These are phyloP conservation scores for Plicaturopsis crispa DNA, from an alignment of 768 basidiomycete genomes.

Conservation along the genomic window DNA sequence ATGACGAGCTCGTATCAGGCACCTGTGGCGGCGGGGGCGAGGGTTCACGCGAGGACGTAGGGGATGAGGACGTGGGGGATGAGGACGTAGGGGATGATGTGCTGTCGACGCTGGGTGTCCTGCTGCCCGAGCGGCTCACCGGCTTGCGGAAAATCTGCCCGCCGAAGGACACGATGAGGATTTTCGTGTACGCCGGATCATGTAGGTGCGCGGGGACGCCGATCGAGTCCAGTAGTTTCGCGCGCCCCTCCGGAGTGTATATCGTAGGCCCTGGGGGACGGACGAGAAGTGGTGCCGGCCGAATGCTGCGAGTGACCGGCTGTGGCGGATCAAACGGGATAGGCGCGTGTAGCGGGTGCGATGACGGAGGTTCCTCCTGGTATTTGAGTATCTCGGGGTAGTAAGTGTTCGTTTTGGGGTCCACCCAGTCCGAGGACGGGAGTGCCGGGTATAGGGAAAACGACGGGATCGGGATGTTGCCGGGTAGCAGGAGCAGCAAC, in stretches of 20 bases:
- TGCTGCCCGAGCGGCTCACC: slow-evolving; percentile 28
- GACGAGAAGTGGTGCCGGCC: slow-evolving; percentile 62
- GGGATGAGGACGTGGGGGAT: background rate
- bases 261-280: slow-evolving; percentile 44
- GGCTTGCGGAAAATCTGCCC: slow-evolving; percentile 66
- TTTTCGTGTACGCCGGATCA: slow-evolving; percentile 39
- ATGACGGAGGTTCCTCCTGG: slow-evolving; percentile 25
- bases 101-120: slow-evolving; percentile 4
- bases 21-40: background rate
- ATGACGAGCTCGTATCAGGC: background rate
- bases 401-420: slow-evolving; percentile 38
- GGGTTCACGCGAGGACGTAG: background rate
- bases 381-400: slow-evolving; percentile 33
- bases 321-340: slow-evolving; percentile 27
- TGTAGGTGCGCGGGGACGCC: slow-evolving; percentile 50
- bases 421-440: slow-evolving; percentile 61
- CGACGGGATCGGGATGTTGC: slow-evolving; percentile 70
- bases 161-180: slow-evolving; percentile 76
- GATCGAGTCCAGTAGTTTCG: slow-evolving; percentile 43
- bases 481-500: slow-evolving; percentile 62
- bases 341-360: slow-evolving; percentile 29
- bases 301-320: slow-evolving; percentile 25
- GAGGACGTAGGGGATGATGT: background rate
- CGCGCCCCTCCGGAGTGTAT: slow-evolving; percentile 48
- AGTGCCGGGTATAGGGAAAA: slow-evolving; percentile 46